These are phyloP conservation scores for Cercospora citrullina DNA, from an alignment of 2,329 filamentous ascomycete species.

Conservation along the genomic window DNA sequence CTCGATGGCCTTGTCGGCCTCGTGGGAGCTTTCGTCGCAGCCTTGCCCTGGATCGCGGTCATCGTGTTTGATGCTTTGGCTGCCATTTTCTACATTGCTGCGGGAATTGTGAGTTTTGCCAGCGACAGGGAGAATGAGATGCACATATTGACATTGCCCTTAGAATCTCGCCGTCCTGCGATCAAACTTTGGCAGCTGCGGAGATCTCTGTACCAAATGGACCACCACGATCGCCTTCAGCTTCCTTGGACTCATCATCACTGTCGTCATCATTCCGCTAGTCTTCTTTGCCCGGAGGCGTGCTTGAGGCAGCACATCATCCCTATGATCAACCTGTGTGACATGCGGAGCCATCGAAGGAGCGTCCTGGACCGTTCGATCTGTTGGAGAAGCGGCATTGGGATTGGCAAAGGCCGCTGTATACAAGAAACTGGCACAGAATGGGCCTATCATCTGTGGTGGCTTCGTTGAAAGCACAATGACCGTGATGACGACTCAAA, in stretches of 20 bases:
- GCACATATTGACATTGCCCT: neutral
- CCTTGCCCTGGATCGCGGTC: slow-evolving; percentile 13
- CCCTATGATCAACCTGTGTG: neutral
- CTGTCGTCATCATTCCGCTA: slow-evolving; percentile 12
- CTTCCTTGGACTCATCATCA: slow-evolving; percentile 18
- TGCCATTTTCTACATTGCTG: slow-evolving; percentile 24
- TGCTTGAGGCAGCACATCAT: neutral
- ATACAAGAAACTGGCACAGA: neutral
- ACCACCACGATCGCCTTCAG: slow-evolving; percentile 20
- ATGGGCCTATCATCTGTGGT: neutral
- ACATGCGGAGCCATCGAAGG: neutral
- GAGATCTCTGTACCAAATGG: slow-evolving; percentile 9
- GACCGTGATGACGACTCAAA: neutral
- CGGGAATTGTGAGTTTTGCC: slow-evolving; percentile 18
- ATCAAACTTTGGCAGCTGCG: slow-evolving; percentile 4
- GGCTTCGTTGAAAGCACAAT: neutral
- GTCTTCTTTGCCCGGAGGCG: slow-evolving; percentile 12
- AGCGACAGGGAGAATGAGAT: too few species aligned
- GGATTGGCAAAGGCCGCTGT: neutral
- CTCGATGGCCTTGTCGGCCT: slow-evolving; percentile 21
- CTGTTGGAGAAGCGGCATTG: neutral
- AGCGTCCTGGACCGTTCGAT: neutral
- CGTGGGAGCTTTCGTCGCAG: slow-evolving; percentile 15
- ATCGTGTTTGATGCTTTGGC: slow-evolving; percentile 19
- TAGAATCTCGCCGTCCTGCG: slow-evolving; percentile 15